Evolutionary conservation across 2,329 filamentous ascomycete species (phyloP).

Genomic region (Colletotrichum liaoningense): DNA sequence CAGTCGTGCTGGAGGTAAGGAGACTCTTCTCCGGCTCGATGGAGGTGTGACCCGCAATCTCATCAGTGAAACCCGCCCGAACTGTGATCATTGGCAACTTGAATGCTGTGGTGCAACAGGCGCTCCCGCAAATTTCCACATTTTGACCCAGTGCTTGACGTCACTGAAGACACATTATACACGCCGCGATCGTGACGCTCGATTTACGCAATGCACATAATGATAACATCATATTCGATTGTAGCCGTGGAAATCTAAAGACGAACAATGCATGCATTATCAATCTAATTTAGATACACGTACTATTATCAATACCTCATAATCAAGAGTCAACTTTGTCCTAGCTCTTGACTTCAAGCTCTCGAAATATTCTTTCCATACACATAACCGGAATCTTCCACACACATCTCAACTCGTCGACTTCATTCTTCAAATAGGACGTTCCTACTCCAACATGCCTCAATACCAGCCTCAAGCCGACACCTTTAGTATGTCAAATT

Average conservation of each 20-base stretch:
- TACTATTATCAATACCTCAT: too few relatives aligned
- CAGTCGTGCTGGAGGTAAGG: neutral
- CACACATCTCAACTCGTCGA: neutral
- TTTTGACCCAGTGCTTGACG: constrained; percentile 8
- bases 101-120: neutral
- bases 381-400: too few relatives aligned
- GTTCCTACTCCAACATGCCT: neutral
- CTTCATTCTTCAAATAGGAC: neutral
- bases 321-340: too few relatives aligned
- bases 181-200: neutral
- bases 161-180: constrained; percentile 6
- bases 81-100: neutral
- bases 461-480: constrained; percentile 17
- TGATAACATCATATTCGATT: neutral
- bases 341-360: too few relatives aligned
- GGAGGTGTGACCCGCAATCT: neutral
- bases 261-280: neutral
- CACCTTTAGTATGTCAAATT: constrained; percentile 1
- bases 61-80: neutral
- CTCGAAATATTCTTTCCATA: neutral
- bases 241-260: too few relatives aligned
- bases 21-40: neutral
- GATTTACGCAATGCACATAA: constrained; percentile 1
- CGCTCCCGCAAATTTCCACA: constrained; percentile 1
- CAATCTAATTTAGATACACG: neutral